These are phyloP conservation scores for Sicyos baderoa DNA, from an alignment of 306 rosid species.

Conservation along the genomic window DNA sequence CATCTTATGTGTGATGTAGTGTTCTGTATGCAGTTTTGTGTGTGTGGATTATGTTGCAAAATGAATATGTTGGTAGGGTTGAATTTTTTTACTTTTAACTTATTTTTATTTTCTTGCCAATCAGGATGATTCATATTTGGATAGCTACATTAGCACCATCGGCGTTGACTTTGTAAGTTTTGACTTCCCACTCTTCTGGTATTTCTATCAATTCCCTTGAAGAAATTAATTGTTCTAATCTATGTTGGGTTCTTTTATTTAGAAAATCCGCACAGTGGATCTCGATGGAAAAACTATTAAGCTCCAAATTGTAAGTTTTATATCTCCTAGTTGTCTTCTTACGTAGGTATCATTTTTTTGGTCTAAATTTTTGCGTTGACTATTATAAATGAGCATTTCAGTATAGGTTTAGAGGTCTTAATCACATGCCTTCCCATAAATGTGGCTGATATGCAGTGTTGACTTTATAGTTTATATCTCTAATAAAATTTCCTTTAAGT, in stretches of 20 bases:
- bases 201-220: conserved; percentile 5
- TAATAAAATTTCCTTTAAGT: neutral
- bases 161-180: conserved; percentile 97
- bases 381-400: neutral
- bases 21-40: conserved; percentile 4
- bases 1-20: neutral
- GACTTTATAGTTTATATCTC: neutral
- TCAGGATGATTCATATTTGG: conserved; percentile 97
- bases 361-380: neutral
- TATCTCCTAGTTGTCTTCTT: neutral
- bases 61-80: conserved; percentile 3
- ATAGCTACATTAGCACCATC: conserved; percentile 98
- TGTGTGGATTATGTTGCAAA: neutral
- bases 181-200: conserved; percentile 4
- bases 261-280: conserved; percentile 96
- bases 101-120: conserved; percentile 20
- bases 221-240: conserved; percentile 20
- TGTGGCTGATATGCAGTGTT: conserved; percentile 7
- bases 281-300: conserved; percentile 82
- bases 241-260: conserved; percentile 16
- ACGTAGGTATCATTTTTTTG: neutral
- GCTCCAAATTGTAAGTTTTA: conserved; percentile 78
- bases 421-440: conserved; percentile 4
- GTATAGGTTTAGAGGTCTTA: neutral
- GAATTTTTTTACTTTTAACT: conserved; percentile 10